Conservation (phyloP, 257 asterid species). For the Lycium ferocissimum region DNA sequence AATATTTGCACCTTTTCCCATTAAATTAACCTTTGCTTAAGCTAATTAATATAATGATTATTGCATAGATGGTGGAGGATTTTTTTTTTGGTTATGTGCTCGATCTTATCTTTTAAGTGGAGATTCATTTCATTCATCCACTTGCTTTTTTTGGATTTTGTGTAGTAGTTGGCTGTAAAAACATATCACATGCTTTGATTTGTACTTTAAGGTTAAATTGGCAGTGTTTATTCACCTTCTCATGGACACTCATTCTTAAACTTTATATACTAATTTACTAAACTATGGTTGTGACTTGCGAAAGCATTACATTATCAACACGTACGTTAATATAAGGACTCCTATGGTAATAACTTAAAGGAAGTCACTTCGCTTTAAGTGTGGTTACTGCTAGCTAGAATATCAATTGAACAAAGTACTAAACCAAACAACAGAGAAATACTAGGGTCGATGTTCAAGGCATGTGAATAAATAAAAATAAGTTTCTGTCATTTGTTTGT, state of each 20-base stretch:
- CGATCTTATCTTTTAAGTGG: slow-evolving; percentile 11
- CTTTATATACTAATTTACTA: neutral
- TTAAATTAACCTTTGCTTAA: slow-evolving; percentile 6
- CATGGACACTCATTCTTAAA: slow-evolving; percentile 2
- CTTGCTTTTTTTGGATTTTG: neutral
- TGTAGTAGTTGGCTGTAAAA: neutral
- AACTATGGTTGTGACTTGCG: neutral
- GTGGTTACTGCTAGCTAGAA: neutral
- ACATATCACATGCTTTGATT: slow-evolving; percentile 15
- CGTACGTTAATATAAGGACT: neutral
- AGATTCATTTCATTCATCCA: slow-evolving; percentile 19
- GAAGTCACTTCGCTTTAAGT: neutral
- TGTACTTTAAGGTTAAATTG: neutral
- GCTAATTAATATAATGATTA: slow-evolving; percentile 22
- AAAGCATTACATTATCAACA: slow-evolving; percentile 20
- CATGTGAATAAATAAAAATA: neutral
- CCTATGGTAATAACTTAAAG: neutral
- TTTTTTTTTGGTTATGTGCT: neutral
- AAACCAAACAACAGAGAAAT: neutral
- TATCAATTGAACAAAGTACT: neutral
- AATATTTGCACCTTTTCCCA: no score
- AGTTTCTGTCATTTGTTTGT: no score
- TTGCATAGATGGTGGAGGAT: neutral
- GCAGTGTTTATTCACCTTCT: neutral
- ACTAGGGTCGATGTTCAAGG: neutral